Conservation (phyloP, 2,329 filamentous ascomycete species). For the Penicillium capsulatum region DNA sequence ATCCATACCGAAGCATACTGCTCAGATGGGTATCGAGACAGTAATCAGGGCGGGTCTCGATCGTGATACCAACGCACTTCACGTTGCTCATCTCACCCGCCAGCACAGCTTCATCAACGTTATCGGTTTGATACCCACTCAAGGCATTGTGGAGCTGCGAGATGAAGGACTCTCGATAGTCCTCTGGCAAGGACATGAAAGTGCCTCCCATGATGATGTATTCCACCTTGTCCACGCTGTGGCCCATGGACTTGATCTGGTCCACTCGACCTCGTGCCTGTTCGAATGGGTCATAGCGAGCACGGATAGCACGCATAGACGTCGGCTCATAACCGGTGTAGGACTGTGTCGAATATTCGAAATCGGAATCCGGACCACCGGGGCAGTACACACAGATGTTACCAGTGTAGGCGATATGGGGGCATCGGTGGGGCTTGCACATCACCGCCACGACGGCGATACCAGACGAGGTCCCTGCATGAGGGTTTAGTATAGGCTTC, state of each 20-base stretch:
- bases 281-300: slow-evolving; percentile 95
- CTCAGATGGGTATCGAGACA: slow-evolving; percentile 93
- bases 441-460: slow-evolving; percentile 98
- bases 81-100: slow-evolving; percentile 95
- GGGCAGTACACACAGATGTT: slow-evolving; percentile 99
- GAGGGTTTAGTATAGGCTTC: slow-evolving; percentile 14
- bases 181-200: slow-evolving; percentile 91
- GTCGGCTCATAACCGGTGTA: slow-evolving; percentile 99
- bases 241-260: slow-evolving; percentile 90
- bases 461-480: slow-evolving; percentile 80
- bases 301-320: slow-evolving; percentile 95
- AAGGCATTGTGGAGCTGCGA: slow-evolving; percentile 94
- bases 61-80: slow-evolving; percentile 98
- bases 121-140: slow-evolving; percentile 88
- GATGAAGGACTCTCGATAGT: slow-evolving; percentile 90
- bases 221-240: slow-evolving; percentile 98
- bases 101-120: slow-evolving; percentile 91
- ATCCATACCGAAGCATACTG: slow-evolving; percentile 96
- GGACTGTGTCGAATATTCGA: slow-evolving; percentile 98
- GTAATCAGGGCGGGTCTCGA: slow-evolving; percentile 95
- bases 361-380: slow-evolving; percentile 94
- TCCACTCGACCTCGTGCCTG: slow-evolving; percentile 94
- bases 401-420: slow-evolving; percentile 95
- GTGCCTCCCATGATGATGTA: slow-evolving; percentile 99
- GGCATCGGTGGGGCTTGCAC: slow-evolving; percentile 98